Base-by-base conservation (phyloP, 352 stramenopile species). In the Phytophthora citrophthora region DNA sequence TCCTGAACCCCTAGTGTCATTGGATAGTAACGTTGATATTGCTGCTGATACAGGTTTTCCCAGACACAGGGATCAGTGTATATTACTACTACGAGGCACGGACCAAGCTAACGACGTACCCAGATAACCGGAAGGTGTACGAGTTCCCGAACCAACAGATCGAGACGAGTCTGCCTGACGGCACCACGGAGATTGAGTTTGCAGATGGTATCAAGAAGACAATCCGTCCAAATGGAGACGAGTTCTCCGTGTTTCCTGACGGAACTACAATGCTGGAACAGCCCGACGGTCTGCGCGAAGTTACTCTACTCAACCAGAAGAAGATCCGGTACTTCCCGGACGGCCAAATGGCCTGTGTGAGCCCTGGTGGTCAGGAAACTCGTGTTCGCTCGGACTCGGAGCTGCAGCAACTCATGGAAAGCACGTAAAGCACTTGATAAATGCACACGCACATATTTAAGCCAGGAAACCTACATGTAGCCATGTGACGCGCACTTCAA, bases 141-240 rank as follows among this genome's bases (percentile, higher is more conserved):
- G 93, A 99, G 72, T 99, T 99, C 62, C 84, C 97, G 1, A 98
- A 97, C 63, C 77, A 96, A 29, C 94, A 98, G 73, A 76, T 97
- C 16, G 97, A 99, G 76, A 94, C 91, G 43, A 97, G 97, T 55
- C 88, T 92, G 48, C 72, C 89, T 0, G 87, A 98, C 74, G 97
- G 97, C 36, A 82, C 70, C 2, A 99, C 97, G 38, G 94, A 99
- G 55, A 97, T 99, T 34, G 72, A 84, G 27, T 99, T 98, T 59
- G 81, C 95, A 4, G 95, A 99, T 69, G 93, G 94, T 18, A 98
- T 97, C 29, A 94, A 88, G 32, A 98, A 98, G 68, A 89, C 77
- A 18, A 93, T 95, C 23, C 72, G 72, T 2, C 60, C 76, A 2
- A 88, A 90, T 43, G 88, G 86, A 11, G 82, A 93, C 64, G 87